Conservation (phyloP, 148 eudicot genomes). For the Diospyros kaki region DNA sequence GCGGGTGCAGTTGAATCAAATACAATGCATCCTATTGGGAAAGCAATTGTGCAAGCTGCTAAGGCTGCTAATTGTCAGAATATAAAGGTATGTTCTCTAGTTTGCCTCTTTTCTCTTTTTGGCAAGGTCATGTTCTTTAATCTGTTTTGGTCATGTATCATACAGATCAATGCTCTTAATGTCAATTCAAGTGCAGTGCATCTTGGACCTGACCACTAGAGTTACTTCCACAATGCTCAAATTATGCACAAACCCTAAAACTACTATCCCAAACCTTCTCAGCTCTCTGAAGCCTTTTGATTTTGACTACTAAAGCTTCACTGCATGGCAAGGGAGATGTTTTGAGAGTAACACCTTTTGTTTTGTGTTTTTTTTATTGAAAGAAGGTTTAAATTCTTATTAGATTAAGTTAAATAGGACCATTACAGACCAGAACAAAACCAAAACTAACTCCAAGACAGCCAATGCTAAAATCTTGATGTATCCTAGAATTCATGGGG, state of each 20-base stretch:
- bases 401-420: background rate
- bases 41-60: conserved; percentile 94
- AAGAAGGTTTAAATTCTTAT: no score
- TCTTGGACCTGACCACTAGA: background rate
- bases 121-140: background rate
- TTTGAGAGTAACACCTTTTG: no score
- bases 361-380: no score
- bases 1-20: conserved; percentile 94
- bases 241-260: background rate
- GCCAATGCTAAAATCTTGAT: background rate
- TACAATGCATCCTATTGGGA: conserved; percentile 93
- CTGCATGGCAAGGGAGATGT: no score
- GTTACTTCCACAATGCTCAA: background rate
- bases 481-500: background rate
- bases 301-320: background rate
- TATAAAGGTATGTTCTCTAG: conserved; percentile 34
- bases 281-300: background rate
- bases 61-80: conserved; percentile 40
- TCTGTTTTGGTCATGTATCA: background rate
- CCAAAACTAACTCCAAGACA: no score
- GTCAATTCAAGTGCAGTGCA: background rate
- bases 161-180: background rate
- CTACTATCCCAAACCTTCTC: background rate
- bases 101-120: conserved; percentile 3
- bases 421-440: background rate